Conservation (phyloP, 2,329 filamentous ascomycete species). For the Ophiostoma himal-ulmi region DNA sequence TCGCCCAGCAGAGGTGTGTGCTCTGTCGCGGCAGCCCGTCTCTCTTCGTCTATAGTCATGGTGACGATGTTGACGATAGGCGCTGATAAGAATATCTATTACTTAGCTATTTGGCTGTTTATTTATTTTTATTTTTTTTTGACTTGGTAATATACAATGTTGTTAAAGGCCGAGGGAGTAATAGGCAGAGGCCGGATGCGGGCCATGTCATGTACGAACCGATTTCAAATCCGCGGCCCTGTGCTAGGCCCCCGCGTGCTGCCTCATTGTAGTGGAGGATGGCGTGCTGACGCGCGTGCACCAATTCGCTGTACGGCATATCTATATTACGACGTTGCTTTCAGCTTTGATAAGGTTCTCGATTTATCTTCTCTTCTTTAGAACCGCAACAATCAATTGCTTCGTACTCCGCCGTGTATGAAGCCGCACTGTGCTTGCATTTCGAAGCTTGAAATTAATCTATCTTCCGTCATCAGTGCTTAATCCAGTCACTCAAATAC, state of each 20-base stretch:
- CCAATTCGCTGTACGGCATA: not conserved
- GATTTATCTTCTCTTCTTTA: not conserved
- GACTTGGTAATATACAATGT: not conserved
- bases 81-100: not conserved
- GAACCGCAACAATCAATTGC: not conserved
- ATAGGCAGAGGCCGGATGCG: not conserved
- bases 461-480: not conserved
- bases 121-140: too few species aligned
- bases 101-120: not conserved
- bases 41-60: slow-evolving; percentile 20
- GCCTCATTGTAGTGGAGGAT: slow-evolving; percentile 18
- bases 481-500: not conserved
- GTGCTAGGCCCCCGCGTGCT: slow-evolving; percentile 3
- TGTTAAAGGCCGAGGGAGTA: not conserved
- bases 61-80: not conserved
- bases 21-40: not conserved
- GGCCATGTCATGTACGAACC: not conserved
- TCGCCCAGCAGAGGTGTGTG: slow-evolving; percentile 22
- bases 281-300: slow-evolving; percentile 16
- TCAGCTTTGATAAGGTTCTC: not conserved
- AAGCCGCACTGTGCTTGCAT: not conserved
- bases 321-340: slow-evolving; percentile 6
- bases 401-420: not conserved
- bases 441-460: not conserved
- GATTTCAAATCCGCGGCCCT: slow-evolving; percentile 19